Evolutionary conservation across 331 rosid species (phyloP).

Genomic region (Pyracantha coccinea): DNA sequence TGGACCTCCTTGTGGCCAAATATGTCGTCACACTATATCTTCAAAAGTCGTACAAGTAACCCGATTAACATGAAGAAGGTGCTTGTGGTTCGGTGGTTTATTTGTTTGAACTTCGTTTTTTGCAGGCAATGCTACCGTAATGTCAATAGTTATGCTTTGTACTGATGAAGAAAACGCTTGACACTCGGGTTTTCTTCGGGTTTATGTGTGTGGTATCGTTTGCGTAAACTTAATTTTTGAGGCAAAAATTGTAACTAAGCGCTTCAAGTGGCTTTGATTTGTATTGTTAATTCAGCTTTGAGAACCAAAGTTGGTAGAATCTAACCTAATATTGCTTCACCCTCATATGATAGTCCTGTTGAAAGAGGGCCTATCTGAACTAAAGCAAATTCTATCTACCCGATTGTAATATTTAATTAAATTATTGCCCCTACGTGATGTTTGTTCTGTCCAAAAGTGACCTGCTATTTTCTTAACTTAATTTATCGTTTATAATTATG

Average conservation of each 20-base stretch:
- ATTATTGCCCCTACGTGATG: neutral
- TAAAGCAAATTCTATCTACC: neutral
- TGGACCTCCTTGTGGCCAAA: neutral
- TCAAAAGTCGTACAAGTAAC: neutral
- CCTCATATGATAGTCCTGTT: neutral
- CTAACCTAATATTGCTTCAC: neutral
- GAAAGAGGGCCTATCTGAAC: conserved; percentile 7
- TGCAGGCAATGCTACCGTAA: conserved; percentile 37
- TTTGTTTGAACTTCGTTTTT: neutral
- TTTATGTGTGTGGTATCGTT: conserved; percentile 9
- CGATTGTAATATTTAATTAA: conserved; percentile 5
- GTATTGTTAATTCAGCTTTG: conserved; percentile 10
- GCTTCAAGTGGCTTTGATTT: conserved; percentile 8
- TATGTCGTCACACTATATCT: neutral
- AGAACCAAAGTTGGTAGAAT: conserved; percentile 3
- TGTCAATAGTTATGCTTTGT: conserved; percentile 13
- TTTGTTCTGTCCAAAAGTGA: neutral
- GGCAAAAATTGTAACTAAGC: conserved; percentile 17
- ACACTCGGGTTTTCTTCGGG: conserved; percentile 9
- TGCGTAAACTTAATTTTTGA: conserved; percentile 4
- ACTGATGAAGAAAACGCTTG: neutral
- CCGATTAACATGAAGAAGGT: neutral
- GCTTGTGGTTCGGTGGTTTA: neutral
- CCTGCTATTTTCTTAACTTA: neutral
- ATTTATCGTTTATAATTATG: neutral